Evolutionary conservation across 768 basidiomycete genomes (phyloP), one percentile per base, ranked within the genome.

Genomic region (Lepiota subincarnata): DNA sequence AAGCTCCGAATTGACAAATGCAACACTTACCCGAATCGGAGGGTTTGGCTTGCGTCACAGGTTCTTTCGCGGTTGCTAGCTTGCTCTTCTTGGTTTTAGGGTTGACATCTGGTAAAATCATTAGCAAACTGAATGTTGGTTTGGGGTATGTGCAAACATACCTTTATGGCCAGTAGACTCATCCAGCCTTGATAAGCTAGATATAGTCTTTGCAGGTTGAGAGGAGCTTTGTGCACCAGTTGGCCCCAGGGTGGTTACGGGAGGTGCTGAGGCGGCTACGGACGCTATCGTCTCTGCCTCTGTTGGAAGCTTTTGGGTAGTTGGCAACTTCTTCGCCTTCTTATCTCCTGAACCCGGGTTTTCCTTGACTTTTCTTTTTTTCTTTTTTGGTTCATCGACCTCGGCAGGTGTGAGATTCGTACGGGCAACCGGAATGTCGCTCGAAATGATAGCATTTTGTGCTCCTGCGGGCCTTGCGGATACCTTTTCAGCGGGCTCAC

Each of bases 331-430:
- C 8, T 31, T 24, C 16, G 47, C 61, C 55, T 44, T 53, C 55
- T 44, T 53, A 38, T 40, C 51, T 36, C 49, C 46, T 41, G 22
- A 34, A 2, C 45, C 34, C 13, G 13, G 26, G 26, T 24, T 28
- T 48, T 42, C 41, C 38, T 55, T 55, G 44, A 39, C 38, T 38
- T 60, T 62, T 52, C 55, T 62, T 41, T 58, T 62, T 50, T 55
- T 56, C 56, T 56, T 19, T 8, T 45, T 46, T 19, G 44, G 42
- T n/a, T 54, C 40, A 14, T 49, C 55, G 16, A 53, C 57, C 37
- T 48, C 50, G 19, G 31, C 31, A 8, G 7, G 10, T 8, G 10
- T 31, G 6, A 7, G 31, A 31, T 31, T 8, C 10, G 31, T 8
- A 31, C 8, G 31, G 7, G 8, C 10, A 11, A 31, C 31, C 31